Evolutionary conservation across 176 grass and related monocot genomes (phyloP), one percentile per base, ranked within the genome.

Genomic region (Aegilops bicornis): DNA sequence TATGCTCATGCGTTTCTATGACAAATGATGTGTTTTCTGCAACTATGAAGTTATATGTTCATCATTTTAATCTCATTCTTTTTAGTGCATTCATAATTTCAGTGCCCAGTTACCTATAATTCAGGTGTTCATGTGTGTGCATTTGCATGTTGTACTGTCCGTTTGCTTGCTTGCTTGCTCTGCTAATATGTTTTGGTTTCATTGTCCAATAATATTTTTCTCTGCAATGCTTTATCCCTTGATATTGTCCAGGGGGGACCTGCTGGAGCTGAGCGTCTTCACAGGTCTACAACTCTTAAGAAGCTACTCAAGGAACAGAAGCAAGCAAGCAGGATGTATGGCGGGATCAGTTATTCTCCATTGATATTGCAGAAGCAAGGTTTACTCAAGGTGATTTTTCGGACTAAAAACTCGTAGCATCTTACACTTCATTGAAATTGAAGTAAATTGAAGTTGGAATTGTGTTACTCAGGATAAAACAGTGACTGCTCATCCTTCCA

Each of bases 381-480:
- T 64, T 91, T 98, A 78, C 90, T 98, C n/a, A 64, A 94, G 96
- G 96, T 98, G 80, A 94, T 47, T 40, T 82, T 63, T 85, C 50
- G n/a, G 48, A 61, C 31, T 81, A 75, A 73, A 86, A 80, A 78
- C 31, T 31, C 48, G 5, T 73, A 25, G 7, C 27, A 14, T 68
- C 54, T 80, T 13, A 58, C 62, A 89, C 36, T 62, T 84, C 5
- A 29, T 79, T 8, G 45, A 73, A 82, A 79, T 79, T 3, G 29
- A 77, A 74, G n/a, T 25, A 47, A 82, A 25, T 56, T 90, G 82
- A 90, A 20, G 31, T 81, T 70, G 58, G 13, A 67, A 69, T 71
- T 67, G 22, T 73, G 22, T 69, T 69, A 30, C 29, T 30, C 83
- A 98, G 91, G 84, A 92, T 63, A 94, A 94, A 92, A 52, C 81